These are phyloP conservation scores for Metarhizium humberi DNA, from an alignment of 2,329 filamentous ascomycete genomes.

Conservation along the genomic window DNA sequence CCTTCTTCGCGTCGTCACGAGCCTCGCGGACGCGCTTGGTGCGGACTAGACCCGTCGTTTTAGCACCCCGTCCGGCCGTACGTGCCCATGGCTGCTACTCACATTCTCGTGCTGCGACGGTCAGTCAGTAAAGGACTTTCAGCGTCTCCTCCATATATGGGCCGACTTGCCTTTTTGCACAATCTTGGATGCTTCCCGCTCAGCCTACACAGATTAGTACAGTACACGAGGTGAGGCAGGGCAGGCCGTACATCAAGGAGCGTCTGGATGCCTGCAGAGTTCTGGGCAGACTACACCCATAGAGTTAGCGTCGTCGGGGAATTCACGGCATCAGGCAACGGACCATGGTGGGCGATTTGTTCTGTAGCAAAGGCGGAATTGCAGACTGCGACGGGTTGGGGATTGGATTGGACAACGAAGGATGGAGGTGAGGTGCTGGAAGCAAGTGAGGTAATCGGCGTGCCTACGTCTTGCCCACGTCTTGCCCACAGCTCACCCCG, in stretches of 20 bases:
- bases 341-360: conserved; percentile 7
- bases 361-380: not conserved
- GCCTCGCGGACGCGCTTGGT: conserved; percentile 97
- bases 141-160: not conserved
- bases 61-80: not conserved
- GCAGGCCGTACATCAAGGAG: conserved; percentile 79
- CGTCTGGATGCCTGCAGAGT: conserved; percentile 96
- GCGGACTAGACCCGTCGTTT: conserved; percentile 37
- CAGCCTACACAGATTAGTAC: conserved; percentile 52
- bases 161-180: conserved; percentile 74
- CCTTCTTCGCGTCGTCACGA: conserved; percentile 91
- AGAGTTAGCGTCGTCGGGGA: not conserved
- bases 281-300: conserved; percentile 74
- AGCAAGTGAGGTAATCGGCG: no score
- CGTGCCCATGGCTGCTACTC: conserved; percentile 23
- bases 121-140: not conserved
- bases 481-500: no score
- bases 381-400: not conserved
- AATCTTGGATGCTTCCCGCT: conserved; percentile 98
- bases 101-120: conserved; percentile 73
- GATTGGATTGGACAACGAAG: no score
- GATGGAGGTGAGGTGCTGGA: no score
- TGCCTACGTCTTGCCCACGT: no score
- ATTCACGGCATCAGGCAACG: not conserved
- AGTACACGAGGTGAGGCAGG: not conserved